Conservation (phyloP, 2,329 filamentous ascomycete species). For the Aspergillus neotritici region DNA sequence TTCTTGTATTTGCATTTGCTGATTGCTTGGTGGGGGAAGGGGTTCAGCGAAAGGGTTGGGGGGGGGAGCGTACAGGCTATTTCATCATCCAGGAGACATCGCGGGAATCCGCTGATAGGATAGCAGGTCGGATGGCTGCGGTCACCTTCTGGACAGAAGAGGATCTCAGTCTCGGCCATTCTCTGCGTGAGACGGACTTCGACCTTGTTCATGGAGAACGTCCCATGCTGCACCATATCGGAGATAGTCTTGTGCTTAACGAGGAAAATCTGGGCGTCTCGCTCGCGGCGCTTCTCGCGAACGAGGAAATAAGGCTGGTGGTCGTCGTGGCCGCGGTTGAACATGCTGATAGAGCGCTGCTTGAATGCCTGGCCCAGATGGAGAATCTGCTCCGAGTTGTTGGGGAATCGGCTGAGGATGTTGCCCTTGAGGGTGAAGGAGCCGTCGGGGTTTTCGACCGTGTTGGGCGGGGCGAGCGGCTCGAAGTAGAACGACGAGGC, state of each 20-base stretch:
- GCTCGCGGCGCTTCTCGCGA: background rate
- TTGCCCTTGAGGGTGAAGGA: background rate
- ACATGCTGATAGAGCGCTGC: background rate
- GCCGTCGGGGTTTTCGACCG: background rate
- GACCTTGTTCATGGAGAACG: background rate
- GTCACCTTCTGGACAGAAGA: background rate
- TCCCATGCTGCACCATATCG: background rate
- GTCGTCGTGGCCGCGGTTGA: background rate
- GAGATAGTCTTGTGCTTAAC: background rate
- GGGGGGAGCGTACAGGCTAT: background rate
- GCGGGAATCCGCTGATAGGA: background rate
- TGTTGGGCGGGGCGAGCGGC: background rate
- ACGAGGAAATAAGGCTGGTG: background rate
- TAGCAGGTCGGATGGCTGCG: background rate
- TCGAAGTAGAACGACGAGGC: conserved; percentile 1
- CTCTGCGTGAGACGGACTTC: background rate
- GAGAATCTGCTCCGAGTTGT: background rate
- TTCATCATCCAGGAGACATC: background rate
- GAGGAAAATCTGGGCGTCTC: background rate
- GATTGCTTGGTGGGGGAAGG: no score
- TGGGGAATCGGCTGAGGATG: background rate
- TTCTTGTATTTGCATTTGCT: no score
- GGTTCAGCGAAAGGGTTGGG: background rate
- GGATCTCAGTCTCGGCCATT: conserved; percentile 1
- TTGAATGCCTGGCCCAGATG: background rate